phyloP scores from a whole-genome alignment of 192 early-diverging fungal species.

The Obelidium mucronatum region DNA sequence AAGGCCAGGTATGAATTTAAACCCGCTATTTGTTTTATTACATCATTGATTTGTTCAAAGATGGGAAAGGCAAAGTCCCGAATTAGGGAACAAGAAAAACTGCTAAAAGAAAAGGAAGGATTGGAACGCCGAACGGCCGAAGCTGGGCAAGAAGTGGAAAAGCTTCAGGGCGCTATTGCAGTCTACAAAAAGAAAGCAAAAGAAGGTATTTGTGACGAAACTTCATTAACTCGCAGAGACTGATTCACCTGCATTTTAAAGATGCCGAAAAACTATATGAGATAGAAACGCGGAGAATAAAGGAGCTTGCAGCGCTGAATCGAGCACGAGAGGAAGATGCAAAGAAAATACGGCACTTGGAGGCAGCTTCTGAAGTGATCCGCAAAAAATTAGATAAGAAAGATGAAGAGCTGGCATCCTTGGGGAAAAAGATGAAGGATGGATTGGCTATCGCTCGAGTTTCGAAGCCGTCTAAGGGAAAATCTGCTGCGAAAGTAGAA shows the following conservation, averaged over 20 bases:
- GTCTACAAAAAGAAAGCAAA: constrained; percentile 56
- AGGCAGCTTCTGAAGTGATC: constrained; percentile 45
- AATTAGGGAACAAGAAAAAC: constrained; percentile 48
- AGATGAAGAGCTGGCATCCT: constrained; percentile 43
- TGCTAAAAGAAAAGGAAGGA: constrained; percentile 44
- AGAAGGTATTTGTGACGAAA: constrained; percentile 43
- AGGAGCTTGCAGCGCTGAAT: constrained; percentile 44
- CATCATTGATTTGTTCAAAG: not conserved
- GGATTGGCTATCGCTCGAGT: constrained; percentile 12
- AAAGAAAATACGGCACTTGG: constrained; percentile 45
- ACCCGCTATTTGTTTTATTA: constrained; percentile 7
- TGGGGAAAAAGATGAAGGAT: constrained; percentile 35
- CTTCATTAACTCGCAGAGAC: not conserved
- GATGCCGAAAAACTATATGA: constrained; percentile 55
- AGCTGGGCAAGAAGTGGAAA: constrained; percentile 51
- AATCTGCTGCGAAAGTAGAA: not conserved
- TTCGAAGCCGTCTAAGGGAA: not conserved
- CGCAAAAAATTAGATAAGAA: constrained; percentile 54
- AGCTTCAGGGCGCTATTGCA: constrained; percentile 20
- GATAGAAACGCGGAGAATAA: constrained; percentile 41
- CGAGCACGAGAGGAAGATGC: constrained; percentile 56
- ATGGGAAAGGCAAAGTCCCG: constrained; percentile 48
- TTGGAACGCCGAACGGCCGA: constrained; percentile 37
- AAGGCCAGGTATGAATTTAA: constrained; percentile 27
- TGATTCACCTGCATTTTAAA: constrained; percentile 7